Base-by-base conservation (phyloP, 1,284 basidiomycete species). In the Neonothopanus nambi region DNA sequence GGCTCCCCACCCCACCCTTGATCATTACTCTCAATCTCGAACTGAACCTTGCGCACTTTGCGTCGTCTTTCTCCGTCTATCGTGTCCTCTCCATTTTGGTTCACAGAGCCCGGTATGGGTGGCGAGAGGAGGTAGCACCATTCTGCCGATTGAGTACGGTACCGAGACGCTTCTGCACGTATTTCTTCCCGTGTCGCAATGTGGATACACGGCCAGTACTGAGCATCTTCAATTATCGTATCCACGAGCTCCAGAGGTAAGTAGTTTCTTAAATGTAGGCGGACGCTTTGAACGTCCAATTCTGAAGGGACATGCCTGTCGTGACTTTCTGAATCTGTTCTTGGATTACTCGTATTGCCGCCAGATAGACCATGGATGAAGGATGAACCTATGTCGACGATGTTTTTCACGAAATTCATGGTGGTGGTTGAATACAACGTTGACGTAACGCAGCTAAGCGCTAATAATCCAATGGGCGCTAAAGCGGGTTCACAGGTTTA, bases 121-220 rank as follows among this genome's bases (percentile, higher is more conserved):
- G 64, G 65, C 0, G 68, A 65, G 6, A 72, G 58, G 20, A 71
- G 64, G 51, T 70, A 73, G 47, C 67, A 68, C 59, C 62, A 67
- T 28, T 65, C 63, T 0, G 61, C 63, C 51, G 68, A 60, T 15
- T 50, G 38, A 23, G 53, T 53, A 8, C 58, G 33, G 18, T 18
- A 43, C 13, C 30, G n/a, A 5, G 49, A 51, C 15, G 49, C 49
- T 17, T 17, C n/a, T 12, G 49, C 49, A 3, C 43, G 40, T 13
- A 51, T 42, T n/a, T 51, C 20, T 2, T 5, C 2, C 17, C 20
- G 42, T 11, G 17, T 15, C 15, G 42, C 49, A 2, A 36, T 28
- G 2, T 33, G 30, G 18, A 51, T 26, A 64, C 41, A 17, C 9
- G 65, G 65, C 67, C 67, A 70, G 50, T 68, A 70, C 53, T 61